phyloP scores from a whole-genome alignment of 441 rosid species.

The Sinapis alba region DNA sequence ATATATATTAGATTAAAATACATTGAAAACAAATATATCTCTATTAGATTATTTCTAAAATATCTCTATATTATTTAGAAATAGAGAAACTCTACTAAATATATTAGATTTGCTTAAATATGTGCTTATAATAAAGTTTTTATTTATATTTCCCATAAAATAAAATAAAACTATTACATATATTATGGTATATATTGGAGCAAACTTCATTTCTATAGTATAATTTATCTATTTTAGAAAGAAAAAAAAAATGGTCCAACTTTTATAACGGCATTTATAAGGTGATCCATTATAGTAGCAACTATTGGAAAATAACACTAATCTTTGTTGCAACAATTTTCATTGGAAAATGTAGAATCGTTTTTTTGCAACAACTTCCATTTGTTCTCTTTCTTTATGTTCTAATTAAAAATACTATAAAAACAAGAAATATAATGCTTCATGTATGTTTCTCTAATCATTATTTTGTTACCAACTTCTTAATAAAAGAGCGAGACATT shows the following conservation, averaged over 20 bases:
- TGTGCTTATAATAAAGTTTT: too few relatives aligned
- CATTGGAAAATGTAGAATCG: background rate
- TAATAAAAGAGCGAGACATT: background rate
- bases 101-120: too few relatives aligned
- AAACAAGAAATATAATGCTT: background rate
- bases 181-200: too few relatives aligned
- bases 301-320: conserved; percentile 21
- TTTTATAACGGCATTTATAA: background rate
- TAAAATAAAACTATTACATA: too few relatives aligned
- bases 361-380: conserved; percentile 7
- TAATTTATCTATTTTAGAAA: too few relatives aligned
- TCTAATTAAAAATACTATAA: background rate
- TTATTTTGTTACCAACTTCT: conserved; percentile 1
- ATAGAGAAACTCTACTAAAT: too few relatives aligned
- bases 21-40: too few relatives aligned
- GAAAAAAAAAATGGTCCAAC: background rate
- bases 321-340: background rate
- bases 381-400: background rate
- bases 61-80: too few relatives aligned
- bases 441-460: conserved; percentile 13
- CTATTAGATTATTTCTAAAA: too few relatives aligned
- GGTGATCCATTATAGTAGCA: background rate
- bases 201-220: too few relatives aligned
- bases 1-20: too few relatives aligned
- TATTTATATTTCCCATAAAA: too few relatives aligned